Evolutionary conservation across 202 grass and related monocot species (phyloP).

Genomic region (Saccharum hybrid): DNA sequence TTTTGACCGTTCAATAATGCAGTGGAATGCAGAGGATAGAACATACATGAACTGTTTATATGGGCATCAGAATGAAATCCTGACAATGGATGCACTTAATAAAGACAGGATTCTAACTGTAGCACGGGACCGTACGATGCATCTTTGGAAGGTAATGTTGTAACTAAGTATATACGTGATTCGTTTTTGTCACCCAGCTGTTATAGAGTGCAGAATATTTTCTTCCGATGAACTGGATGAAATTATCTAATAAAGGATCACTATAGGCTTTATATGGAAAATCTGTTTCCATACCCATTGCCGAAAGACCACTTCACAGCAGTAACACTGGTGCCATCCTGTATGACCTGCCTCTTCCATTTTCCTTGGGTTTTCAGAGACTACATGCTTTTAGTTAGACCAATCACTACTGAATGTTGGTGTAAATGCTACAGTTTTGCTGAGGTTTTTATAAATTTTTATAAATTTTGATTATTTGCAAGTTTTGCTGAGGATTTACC

Average conservation of each 20-base stretch:
- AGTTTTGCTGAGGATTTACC: neutral
- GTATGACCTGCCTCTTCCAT: neutral
- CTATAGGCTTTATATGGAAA: neutral
- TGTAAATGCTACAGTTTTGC: neutral
- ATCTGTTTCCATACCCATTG: neutral
- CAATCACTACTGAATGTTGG: neutral
- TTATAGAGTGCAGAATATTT: neutral
- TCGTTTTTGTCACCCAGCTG: neutral
- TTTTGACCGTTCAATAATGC: slow-evolving; percentile 85
- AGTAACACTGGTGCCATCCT: neutral
- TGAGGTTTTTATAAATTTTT: neutral
- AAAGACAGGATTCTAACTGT: slow-evolving; percentile 84
- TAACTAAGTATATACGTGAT: neutral
- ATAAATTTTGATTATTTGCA: neutral
- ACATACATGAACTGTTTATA: slow-evolving; percentile 86
- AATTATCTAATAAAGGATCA: slow-evolving; percentile 6
- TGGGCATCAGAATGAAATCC: slow-evolving; percentile 84
- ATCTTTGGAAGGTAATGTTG: slow-evolving; percentile 78
- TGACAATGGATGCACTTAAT: slow-evolving; percentile 74
- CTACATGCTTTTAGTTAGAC: neutral
- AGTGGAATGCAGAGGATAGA: slow-evolving; percentile 91
- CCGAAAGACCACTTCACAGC: neutral
- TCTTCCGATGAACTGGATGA: neutral
- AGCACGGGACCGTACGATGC: slow-evolving; percentile 81
- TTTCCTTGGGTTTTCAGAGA: neutral